A percentile compares a stretch with the other conserved stretches of the same genome.
These are phyloP conservation scores for Laetiporus sulphureus DNA, from an alignment of 1,284 basidiomycete genomes.

Conservation along the genomic window DNA sequence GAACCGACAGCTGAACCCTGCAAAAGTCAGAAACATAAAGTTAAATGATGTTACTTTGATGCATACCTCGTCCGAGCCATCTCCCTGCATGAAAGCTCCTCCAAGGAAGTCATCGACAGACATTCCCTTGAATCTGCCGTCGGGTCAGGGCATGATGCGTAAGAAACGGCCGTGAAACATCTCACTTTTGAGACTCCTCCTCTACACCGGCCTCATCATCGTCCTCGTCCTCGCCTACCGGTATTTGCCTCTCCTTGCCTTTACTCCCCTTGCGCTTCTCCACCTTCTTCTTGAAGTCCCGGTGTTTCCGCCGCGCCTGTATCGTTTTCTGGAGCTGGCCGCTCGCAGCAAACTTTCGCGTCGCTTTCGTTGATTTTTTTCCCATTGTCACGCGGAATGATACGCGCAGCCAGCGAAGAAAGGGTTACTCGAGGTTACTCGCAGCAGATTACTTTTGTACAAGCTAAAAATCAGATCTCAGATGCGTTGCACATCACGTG, in stretches of 20 bases:
- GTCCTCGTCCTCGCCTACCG: slow-evolving; percentile 32
- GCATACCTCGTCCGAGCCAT: slow-evolving; percentile 39
- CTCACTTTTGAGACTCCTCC: slow-evolving; percentile 23
- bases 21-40: not conserved
- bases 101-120: slow-evolving; percentile 80
- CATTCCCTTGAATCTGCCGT: slow-evolving; percentile 43
- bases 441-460: not conserved
- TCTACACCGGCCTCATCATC: slow-evolving; percentile 34
- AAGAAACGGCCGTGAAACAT: not conserved
- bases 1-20: slow-evolving; percentile 28
- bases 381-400: slow-evolving; percentile 45
- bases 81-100: slow-evolving; percentile 67
- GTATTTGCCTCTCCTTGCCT: slow-evolving; percentile 33
- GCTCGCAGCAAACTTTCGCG: slow-evolving; percentile 81
- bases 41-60: not conserved
- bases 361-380: slow-evolving; percentile 65
- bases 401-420: no score
- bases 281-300: slow-evolving; percentile 68
- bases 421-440: not conserved
- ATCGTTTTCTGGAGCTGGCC: slow-evolving; percentile 86
- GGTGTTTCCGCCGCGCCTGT: slow-evolving; percentile 68
- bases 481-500: no score
- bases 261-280: slow-evolving; percentile 48
- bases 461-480: no score
- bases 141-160: slow-evolving; percentile 2